phyloP scores from a whole-genome alignment of 176 grass and related monocot species.

The Avena eriantha region DNA sequence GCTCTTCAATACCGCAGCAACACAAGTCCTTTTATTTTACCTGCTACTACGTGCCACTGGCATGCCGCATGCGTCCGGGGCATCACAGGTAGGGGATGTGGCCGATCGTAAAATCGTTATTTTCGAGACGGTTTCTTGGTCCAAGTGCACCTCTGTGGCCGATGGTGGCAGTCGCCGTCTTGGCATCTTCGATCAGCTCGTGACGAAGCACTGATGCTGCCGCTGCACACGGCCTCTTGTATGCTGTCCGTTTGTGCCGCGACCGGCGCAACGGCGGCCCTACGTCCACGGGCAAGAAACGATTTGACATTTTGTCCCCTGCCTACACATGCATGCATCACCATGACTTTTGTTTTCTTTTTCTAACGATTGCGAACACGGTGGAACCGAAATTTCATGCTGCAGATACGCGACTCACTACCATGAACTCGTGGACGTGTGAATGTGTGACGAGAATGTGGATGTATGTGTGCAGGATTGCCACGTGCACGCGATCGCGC shows the following conservation, averaged over 20 bases:
- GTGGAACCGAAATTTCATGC: no score
- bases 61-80: neutral
- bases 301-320: neutral
- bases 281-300: constrained; percentile 24
- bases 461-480: constrained; percentile 57
- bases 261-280: constrained; percentile 10
- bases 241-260: constrained; percentile 12
- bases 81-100: neutral
- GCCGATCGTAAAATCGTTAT: neutral
- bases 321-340: neutral
- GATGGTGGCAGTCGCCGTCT: constrained; percentile 22
- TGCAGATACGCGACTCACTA: no score
- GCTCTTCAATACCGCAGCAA: neutral
- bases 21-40: neutral
- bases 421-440: no score
- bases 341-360: no score
- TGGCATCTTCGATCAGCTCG: neutral
- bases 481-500: constrained; percentile 88
- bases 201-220: neutral
- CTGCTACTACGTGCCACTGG: neutral
- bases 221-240: constrained; percentile 3
- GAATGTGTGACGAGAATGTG: neutral
- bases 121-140: neutral
- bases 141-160: neutral
- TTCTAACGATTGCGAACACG: no score